Conservation (phyloP, 345 rosid species). For the Camelina sativa region DNA sequence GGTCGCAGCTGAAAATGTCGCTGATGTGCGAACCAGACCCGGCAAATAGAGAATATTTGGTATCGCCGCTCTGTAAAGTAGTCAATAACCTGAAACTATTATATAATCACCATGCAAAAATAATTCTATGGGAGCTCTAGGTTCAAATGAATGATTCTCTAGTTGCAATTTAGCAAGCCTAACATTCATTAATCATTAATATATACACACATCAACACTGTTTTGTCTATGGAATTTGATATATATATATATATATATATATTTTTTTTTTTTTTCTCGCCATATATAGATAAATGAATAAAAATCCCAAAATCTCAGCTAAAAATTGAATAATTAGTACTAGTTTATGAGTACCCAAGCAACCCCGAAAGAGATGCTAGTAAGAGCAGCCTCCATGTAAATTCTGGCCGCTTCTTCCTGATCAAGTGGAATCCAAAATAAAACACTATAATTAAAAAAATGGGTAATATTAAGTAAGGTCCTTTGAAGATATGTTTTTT, state of each 20-base stretch:
- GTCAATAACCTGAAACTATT: background rate
- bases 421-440: conserved; percentile 15
- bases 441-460: background rate
- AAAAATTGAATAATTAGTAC: background rate
- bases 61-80: conserved; percentile 39
- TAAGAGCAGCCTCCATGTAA: conserved; percentile 52
- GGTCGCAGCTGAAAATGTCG: conserved; percentile 56
- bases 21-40: conserved; percentile 56
- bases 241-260: too few relatives aligned
- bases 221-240: background rate
- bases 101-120: conserved; percentile 3
- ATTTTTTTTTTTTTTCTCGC: too few relatives aligned
- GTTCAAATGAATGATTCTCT: background rate
- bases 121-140: background rate
- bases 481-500: background rate
- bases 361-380: conserved; percentile 55
- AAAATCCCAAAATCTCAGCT: background rate
- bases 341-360: conserved; percentile 49
- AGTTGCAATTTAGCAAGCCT: background rate
- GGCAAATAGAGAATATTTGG: conserved; percentile 46
- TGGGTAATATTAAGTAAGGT: background rate
- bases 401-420: conserved; percentile 53
- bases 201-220: background rate
- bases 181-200: background rate
- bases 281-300: background rate